A percentile compares a stretch with the other conserved stretches of the same genome.
phyloP scores from a whole-genome alignment of 352 stramenopile genomes.

The Phytophthora chlamydospora region DNA sequence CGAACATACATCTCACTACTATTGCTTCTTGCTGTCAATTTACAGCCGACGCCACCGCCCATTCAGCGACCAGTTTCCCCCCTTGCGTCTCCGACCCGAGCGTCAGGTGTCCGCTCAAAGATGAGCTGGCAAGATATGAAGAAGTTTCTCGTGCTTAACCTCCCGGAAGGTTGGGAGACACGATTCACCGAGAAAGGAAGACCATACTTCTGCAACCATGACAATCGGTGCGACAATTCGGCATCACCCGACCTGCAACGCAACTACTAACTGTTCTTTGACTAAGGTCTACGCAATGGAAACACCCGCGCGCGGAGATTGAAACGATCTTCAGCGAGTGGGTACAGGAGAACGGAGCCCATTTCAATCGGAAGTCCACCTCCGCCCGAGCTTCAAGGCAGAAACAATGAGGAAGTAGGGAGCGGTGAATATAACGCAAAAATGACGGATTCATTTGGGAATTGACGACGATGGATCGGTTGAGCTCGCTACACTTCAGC shows the following conservation, averaged over 20 bases:
- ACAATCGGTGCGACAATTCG: slow-evolving; percentile 47
- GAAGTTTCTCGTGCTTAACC: slow-evolving; percentile 66
- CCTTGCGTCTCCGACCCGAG: slow-evolving; percentile 38
- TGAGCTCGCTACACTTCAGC: slow-evolving; percentile 21
- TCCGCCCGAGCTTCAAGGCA: slow-evolving; percentile 17
- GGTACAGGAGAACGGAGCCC: slow-evolving; percentile 68
- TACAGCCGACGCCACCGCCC: slow-evolving; percentile 26
- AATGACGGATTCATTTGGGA: slow-evolving; percentile 21
- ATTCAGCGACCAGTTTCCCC: slow-evolving; percentile 20
- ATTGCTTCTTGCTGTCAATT: background rate
- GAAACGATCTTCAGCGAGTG: slow-evolving; percentile 80
- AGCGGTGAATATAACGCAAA: slow-evolving; percentile 3
- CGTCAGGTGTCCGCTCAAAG: slow-evolving; percentile 30
- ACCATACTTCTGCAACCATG: slow-evolving; percentile 87
- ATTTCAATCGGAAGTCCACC: slow-evolving; percentile 44
- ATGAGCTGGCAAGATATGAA: slow-evolving; percentile 84
- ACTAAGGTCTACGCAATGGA: slow-evolving; percentile 76
- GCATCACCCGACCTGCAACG: background rate
- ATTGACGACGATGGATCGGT: slow-evolving; percentile 16
- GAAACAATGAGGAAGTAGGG: slow-evolving; percentile 10
- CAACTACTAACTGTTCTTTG: background rate
- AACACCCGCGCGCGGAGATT: slow-evolving; percentile 76
- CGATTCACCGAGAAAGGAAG: slow-evolving; percentile 82
- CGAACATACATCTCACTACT: background rate
- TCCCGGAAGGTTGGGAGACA: slow-evolving; percentile 82